Conservation (phyloP, 768 basidiomycete species). For the Suillus plorans region DNA sequence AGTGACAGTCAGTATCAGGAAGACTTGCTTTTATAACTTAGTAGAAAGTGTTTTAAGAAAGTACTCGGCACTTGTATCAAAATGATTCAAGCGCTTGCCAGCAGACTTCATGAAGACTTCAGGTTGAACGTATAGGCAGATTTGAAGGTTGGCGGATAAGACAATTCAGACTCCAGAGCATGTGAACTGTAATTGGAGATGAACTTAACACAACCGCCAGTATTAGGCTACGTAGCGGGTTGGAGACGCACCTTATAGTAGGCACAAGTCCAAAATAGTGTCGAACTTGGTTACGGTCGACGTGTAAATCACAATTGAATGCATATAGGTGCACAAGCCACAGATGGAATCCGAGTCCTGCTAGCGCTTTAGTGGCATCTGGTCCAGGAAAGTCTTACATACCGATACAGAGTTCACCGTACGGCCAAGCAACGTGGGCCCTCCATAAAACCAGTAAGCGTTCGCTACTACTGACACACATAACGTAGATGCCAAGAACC, state of each 20-base stretch:
- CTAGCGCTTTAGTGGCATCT: background rate
- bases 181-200: background rate
- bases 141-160: background rate
- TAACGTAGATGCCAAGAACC: background rate
- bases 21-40: no score
- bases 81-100: no score
- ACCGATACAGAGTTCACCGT: background rate
- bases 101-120: background rate
- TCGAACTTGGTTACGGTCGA: background rate
- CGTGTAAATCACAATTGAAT: background rate
- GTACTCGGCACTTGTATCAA: no score
- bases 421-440: background rate
- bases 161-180: background rate
- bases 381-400: background rate
- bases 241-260: background rate
- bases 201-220: background rate
- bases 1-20: no score
- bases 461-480: background rate
- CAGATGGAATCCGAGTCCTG: background rate
- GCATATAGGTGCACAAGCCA: background rate
- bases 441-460: background rate
- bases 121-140: background rate
- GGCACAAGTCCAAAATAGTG: background rate
- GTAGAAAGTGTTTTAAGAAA: no score
- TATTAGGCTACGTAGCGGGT: background rate